Percentiles rank a stretch among this genome's conserved stretches.
phyloP scores from a whole-genome alignment of 371 early-diverging fungal species.

The Syncephalastrum contaminatum region DNA sequence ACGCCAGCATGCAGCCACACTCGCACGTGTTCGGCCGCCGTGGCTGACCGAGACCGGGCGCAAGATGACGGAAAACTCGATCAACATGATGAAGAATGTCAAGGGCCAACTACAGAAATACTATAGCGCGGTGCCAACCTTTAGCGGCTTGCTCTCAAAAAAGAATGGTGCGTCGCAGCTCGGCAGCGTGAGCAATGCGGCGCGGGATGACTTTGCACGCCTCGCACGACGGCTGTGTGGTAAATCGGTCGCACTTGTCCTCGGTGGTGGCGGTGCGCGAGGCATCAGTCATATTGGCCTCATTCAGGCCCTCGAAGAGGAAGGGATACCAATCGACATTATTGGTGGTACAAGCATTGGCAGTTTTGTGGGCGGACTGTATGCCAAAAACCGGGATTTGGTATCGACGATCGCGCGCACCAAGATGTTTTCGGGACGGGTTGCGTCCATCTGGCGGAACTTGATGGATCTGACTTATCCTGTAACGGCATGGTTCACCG shows the following conservation, averaged over 20 bases:
- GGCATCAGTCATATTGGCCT: conserved; percentile 97
- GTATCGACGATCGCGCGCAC: conserved; percentile 86
- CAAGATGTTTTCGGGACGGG: conserved; percentile 81
- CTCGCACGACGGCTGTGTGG: conserved; percentile 93
- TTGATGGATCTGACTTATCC: conserved; percentile 97
- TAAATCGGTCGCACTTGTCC: conserved; percentile 95
- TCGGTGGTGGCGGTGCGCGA: conserved; percentile 99
- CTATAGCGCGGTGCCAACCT: conserved; percentile 50
- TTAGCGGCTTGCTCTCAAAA: conserved; percentile 30
- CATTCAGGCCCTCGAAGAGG: conserved; percentile 97
- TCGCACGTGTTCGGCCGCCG: conserved; percentile 37
- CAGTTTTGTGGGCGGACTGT: conserved; percentile 95
- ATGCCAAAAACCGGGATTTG: conserved; percentile 88
- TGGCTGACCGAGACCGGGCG: conserved; percentile 54
- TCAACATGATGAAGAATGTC: conserved; percentile 58
- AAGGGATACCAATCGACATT: conserved; percentile 98
- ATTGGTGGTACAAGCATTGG: conserved; percentile 99
- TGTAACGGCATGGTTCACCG: conserved; percentile 86
- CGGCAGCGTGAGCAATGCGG: conserved; percentile 23
- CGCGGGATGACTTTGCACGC: conserved; percentile 74
- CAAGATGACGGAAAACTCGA: conserved; percentile 54
- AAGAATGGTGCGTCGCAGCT: conserved; percentile 24
- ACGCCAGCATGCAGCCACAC: conserved; percentile 32
- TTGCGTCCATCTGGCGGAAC: conserved; percentile 87
- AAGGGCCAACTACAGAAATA: conserved; percentile 72